Evolutionary conservation across 345 rosid species (phyloP), one percentile per base, ranked within the genome.

Genomic region (Populus davidiana): DNA sequence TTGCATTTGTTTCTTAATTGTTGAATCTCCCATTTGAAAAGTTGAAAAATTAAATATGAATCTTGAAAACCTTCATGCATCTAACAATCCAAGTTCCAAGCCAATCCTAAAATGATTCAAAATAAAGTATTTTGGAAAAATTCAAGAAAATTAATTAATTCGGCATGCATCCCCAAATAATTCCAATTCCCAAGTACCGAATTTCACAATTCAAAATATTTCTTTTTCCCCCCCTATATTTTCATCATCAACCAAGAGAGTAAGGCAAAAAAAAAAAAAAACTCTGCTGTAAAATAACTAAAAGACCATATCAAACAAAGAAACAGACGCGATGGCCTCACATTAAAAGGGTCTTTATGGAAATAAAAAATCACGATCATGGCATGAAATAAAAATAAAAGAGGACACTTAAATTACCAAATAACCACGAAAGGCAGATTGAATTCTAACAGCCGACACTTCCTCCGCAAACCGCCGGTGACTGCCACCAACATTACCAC

Each of bases 361-460:
- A 49, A 35, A 27, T 71, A 36, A 1, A 9, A 59, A 18, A 25
- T n/a, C 14, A 59, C 5, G 64, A 10, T 5, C 13, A 27, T 17
- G 54, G 5, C 14, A 27, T 5, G 2, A 14, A 6, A 7, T 9
- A 7, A 16, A 59, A 23, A 27, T 0, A 12, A 8, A n/a, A 13
- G 0, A 64, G 62, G 25, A 64, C 17, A 82, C 81, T 70, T 43
- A 43, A 43, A 43, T 43, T 25, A 82, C 85, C 85, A 82, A 73
- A 75, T 82, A 82, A 25, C 85, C 81, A 5, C 85, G 85, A 56
- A 82, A 82, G 20, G 81, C 85, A 21, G 85, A 74, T 68, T 82
- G 85, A 62, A 82, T 82, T 76, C 56, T 78, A 21, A 82, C 59
- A 44, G 74, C 81, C 5, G 85, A 72, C 3, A 65, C 13, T 20